A percentile compares a stretch with the other conserved stretches of the same genome.
These are phyloP conservation scores for Schizophyllum amplum DNA, from an alignment of 1,284 basidiomycete species.

Conservation along the genomic window DNA sequence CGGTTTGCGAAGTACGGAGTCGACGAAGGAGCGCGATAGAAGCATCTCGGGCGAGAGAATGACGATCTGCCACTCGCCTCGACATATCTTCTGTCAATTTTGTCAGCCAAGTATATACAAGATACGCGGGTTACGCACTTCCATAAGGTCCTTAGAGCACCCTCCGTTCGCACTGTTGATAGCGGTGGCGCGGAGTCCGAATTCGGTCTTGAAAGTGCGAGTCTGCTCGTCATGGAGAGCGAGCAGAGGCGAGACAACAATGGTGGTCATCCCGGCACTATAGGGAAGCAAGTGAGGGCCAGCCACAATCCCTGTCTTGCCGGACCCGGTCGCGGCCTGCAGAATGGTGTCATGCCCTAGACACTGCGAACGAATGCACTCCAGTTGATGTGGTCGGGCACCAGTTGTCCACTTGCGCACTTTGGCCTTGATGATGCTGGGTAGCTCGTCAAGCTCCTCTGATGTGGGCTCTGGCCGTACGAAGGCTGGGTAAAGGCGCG, in stretches of 20 bases:
- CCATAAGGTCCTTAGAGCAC: not conserved
- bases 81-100: not conserved
- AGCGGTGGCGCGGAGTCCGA: not conserved
- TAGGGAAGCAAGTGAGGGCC: not conserved
- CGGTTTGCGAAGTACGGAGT: conserved; percentile 22
- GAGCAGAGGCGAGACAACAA: not conserved
- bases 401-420: no score
- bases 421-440: no score
- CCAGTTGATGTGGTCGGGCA: not conserved
- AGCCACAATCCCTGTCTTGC: not conserved
- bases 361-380: not conserved
- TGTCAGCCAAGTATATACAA: not conserved
- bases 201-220: not conserved
- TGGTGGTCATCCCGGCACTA: not conserved
- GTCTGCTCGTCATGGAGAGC: not conserved
- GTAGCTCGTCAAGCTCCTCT: no score
- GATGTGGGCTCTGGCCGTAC: no score
- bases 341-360: not conserved
- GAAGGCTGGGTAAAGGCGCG: no score
- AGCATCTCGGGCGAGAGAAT: conserved; percentile 33
- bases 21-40: conserved; percentile 23
- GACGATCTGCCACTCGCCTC: not conserved
- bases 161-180: not conserved
- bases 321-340: not conserved
- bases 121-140: not conserved